Base-by-base conservation (phyloP, 148 eudicot genomes). In the Fallopia convolvulus region DNA sequence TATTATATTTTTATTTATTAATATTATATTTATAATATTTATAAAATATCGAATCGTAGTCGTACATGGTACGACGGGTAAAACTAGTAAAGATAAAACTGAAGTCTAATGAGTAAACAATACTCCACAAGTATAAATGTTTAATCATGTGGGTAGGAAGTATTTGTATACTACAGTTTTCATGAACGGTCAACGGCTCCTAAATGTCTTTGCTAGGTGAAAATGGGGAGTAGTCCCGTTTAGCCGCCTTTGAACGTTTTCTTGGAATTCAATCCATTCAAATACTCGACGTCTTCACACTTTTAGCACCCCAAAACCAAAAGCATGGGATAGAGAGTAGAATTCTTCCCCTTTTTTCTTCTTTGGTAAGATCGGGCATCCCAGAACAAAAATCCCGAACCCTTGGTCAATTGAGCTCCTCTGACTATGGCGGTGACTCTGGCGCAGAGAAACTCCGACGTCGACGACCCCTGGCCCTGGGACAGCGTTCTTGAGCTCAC, bases 391-490 rank as follows among this genome's bases (percentile, higher is more conserved):
- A 50, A 50, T 55, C 4, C 61, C 10, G 10, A 44, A 44, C 26
- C 39, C 30, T 63, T 63, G 70, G 1, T 63, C 17, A 26, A 30
- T 58, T 8, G 21, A 58, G 33, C 36, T 63, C 32, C 7, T n/a
- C 61, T 33, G 55, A 12, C 79, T 53, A 80, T 77, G 85, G 82
- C 78, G 83, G 68, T 78, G 72, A 33, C 72, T 11, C 48, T 53
- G 66, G 79, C 56, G 13, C 60, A 41, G 66, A 58, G 70, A 12
- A 13, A 42, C 65, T 26, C 58, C 70, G 50, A 20, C 74, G 48
- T 3, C 75, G 81, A 8, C 21, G 83, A 30, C 58, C 74, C 85
- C 40, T 91, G 92, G 95, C 74, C 85, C 40, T 91, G 92, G 95
- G 87, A 86, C 76, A 77, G 32, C 3, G 80, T 88, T 4, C 21